Evolutionary conservation across 2,329 filamentous ascomycete genomes (phyloP), one percentile per base, ranked within the genome.

Genomic region (Pseudogymnoascus sp.): DNA sequence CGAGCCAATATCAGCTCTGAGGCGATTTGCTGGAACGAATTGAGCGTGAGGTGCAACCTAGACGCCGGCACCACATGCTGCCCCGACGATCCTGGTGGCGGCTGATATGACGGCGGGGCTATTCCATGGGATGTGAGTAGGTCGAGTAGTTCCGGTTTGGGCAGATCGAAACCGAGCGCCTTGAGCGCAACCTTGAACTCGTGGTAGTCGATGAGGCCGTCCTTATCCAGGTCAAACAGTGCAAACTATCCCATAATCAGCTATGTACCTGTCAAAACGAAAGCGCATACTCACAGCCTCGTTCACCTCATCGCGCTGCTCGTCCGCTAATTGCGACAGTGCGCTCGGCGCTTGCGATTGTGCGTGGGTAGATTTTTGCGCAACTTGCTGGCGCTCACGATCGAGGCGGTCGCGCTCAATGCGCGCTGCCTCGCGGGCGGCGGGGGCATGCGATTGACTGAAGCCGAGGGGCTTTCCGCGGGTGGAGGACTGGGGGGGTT

Each of bases 121-220:
- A 89, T 82, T 66, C 92, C 94, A 75, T 94, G 87, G n/a, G 85
- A 82, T 64, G 91, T 89, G 64, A 99, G 83, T 65, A 95, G 85
- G 52, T 83, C 79, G 70, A 93, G 87, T 64, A 96, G 91, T 69
- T 96, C 91, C 65, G 86, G 80, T 75, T 96, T 96, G 64, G 91
- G 84, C 59, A 96, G 81, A 71, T 95, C 91, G 79, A 97, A 97
- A 67, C 94, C 94, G 1, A 99, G 86, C 3, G 94, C 94, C 74
- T 95, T 94, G 70, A 97, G 87, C 64, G 93, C 92, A 77, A 97
- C 94, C 76, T 94, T 93, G 74, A 97, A 90, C 78, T 99, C 94
- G 78, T 97, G 94, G 80, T 96, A 97, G 79, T 97, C 93, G 72
- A 99, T 91, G 75, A 90, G 87, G 55, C 87, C 84, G 78, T 97